phyloP scores from a whole-genome alignment of 78 protist species.

The Chrysochromulina parva region DNA sequence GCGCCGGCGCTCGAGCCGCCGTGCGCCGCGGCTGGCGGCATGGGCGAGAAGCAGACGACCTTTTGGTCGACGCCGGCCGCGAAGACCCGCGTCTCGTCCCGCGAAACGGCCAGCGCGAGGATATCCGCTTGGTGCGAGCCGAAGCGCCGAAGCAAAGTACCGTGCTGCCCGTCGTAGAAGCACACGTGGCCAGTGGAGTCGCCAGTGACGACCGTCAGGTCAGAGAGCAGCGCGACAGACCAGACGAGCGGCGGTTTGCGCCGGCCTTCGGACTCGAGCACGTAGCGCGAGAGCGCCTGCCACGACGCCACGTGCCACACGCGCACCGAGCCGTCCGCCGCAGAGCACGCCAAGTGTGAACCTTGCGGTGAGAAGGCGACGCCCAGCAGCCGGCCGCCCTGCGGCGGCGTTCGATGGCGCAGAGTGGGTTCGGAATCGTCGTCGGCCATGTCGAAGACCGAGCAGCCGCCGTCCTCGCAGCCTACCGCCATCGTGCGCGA shows the following conservation, averaged over 20 bases:
- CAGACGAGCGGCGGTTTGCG: neutral
- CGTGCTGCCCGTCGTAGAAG: neutral
- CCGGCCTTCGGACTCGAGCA: neutral
- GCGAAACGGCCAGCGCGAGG: neutral
- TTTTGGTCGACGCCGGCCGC: constrained; percentile 9
- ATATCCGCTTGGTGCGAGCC: neutral
- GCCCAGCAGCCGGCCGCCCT: neutral
- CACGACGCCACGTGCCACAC: neutral
- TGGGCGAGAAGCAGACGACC: neutral
- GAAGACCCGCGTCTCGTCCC: neutral
- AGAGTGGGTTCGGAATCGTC: neutral
- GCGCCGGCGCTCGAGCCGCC: no score
- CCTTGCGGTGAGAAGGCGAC: neutral
- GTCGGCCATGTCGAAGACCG: neutral
- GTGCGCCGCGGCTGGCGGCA: no score
- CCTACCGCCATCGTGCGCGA: neutral
- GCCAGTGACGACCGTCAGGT: neutral
- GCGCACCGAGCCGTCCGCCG: neutral
- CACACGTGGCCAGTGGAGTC: neutral
- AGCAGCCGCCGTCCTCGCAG: neutral
- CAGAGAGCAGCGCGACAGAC: neutral
- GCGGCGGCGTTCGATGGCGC: neutral
- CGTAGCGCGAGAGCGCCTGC: no score
- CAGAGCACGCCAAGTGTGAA: neutral
- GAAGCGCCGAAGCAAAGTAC: neutral